Evolutionary conservation across 768 basidiomycete species (phyloP).

Genomic region (Trametes punicea): DNA sequence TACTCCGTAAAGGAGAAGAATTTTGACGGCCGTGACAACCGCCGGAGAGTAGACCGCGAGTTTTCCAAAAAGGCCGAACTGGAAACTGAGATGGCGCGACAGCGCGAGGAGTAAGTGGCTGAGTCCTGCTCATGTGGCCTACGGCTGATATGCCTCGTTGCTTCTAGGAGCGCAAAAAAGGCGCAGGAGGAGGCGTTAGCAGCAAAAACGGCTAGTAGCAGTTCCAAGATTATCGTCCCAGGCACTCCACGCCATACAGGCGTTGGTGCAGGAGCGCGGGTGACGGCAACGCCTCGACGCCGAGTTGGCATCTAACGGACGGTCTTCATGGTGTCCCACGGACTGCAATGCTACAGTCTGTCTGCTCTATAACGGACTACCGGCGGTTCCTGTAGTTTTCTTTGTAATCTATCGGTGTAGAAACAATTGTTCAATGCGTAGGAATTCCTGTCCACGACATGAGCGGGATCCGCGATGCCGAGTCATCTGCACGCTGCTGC

Average conservation of each 20-base stretch:
- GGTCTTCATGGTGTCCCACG: too few relatives aligned
- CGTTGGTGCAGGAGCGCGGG: slow-evolving; percentile 57
- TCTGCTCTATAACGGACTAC: neutral
- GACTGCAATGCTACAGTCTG: neutral
- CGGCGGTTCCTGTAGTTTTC: too few relatives aligned
- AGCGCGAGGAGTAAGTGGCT: slow-evolving; percentile 63
- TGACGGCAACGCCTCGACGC: slow-evolving; percentile 74
- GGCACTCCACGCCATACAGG: slow-evolving; percentile 77
- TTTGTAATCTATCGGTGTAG: neutral
- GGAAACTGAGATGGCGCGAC: slow-evolving; percentile 85
- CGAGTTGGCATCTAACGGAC: slow-evolving; percentile 51
- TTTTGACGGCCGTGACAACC: slow-evolving; percentile 84
- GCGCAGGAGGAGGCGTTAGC: slow-evolving; percentile 58
- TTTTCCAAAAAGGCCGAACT: slow-evolving; percentile 90
- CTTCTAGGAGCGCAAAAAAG: slow-evolving; percentile 55
- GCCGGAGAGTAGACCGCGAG: slow-evolving; percentile 79
- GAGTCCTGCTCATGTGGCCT: neutral
- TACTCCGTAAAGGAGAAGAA: slow-evolving; percentile 98
- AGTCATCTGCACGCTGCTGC: neutral
- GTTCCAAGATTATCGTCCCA: slow-evolving; percentile 70
- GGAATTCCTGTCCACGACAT: neutral
- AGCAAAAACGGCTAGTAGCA: slow-evolving; percentile 49
- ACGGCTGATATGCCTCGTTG: slow-evolving; percentile 1
- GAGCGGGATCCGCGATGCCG: neutral
- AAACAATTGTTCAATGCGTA: neutral